A percentile compares a stretch with the other conserved stretches of the same genome.
phyloP scores from a whole-genome alignment of 371 early-diverging fungal genomes.

The Mortierella sp. region DNA sequence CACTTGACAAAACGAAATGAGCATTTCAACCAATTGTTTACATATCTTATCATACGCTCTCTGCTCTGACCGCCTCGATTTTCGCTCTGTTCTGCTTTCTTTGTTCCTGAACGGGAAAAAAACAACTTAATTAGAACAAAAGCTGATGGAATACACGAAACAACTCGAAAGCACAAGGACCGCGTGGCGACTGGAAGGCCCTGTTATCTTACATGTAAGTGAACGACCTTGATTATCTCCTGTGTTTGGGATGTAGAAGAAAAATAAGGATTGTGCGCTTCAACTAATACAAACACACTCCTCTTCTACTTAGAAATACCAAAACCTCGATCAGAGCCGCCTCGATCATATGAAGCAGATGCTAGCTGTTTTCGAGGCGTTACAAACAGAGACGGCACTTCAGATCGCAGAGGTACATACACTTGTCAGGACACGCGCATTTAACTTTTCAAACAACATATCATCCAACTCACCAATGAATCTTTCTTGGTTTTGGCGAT shows the following conservation, averaged over 20 bases:
- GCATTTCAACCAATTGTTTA: constrained; percentile 19
- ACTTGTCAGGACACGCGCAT: background rate
- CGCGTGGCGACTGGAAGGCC: constrained; percentile 63
- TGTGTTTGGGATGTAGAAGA: background rate
- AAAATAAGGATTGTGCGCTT: background rate
- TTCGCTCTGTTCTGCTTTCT: background rate
- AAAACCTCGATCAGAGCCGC: constrained; percentile 64
- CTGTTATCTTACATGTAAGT: constrained; percentile 61
- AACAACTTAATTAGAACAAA: constrained; percentile 40
- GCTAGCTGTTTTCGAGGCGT: constrained; percentile 61
- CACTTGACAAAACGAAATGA: constrained; percentile 14
- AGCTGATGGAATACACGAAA: constrained; percentile 44
- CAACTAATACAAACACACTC: background rate
- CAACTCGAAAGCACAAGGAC: constrained; percentile 45
- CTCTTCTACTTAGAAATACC: constrained; percentile 57
- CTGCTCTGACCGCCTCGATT: constrained; percentile 10
- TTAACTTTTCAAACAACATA: background rate
- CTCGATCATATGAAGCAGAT: constrained; percentile 59
- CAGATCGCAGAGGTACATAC: constrained; percentile 59
- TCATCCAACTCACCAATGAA: background rate
- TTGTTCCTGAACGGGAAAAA: background rate
- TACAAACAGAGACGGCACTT: constrained; percentile 63
- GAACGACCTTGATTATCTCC: background rate
- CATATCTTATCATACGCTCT: constrained; percentile 12
- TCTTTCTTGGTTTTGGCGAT: background rate